These are phyloP conservation scores for Abelmoschus esculentus DNA, from an alignment of 345 rosid species.

Conservation along the genomic window DNA sequence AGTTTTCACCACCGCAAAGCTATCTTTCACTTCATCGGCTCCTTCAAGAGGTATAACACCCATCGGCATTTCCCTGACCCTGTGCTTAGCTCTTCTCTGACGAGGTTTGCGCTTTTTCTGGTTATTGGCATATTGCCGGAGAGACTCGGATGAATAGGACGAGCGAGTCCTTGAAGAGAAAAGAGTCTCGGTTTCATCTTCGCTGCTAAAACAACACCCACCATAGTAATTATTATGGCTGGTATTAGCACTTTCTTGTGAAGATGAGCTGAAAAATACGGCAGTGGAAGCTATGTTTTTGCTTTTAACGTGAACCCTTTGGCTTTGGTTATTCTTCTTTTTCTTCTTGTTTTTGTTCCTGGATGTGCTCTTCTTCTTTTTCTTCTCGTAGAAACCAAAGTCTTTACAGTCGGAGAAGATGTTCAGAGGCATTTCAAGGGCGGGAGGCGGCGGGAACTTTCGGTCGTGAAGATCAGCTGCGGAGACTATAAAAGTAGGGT, in stretches of 20 bases:
- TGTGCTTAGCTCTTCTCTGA: conserved; percentile 11
- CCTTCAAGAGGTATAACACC: conserved; percentile 13
- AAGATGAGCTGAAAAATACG: conserved; percentile 24
- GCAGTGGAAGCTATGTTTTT: conserved; percentile 11
- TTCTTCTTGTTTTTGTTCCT: conserved; percentile 13
- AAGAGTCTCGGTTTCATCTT: too few species aligned
- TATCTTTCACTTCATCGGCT: conserved; percentile 43
- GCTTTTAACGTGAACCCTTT: neutral
- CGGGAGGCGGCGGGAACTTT: conserved; percentile 29
- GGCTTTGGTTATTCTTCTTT: neutral
- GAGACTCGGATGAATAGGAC: too few species aligned
- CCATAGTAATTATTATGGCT: neutral
- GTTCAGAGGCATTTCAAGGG: conserved; percentile 31
- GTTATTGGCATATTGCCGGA: conserved; percentile 2
- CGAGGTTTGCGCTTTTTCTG: conserved; percentile 8
- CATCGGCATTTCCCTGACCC: neutral
- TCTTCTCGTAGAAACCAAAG: conserved; percentile 26
- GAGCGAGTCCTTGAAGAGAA: too few species aligned
- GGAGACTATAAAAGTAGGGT: conserved; percentile 20
- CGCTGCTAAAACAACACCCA: conserved; percentile 49
- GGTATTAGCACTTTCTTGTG: conserved; percentile 33
- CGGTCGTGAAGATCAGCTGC: conserved; percentile 4
- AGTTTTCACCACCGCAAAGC: conserved; percentile 82
- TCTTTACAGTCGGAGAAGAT: conserved; percentile 16
- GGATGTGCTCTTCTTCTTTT: conserved; percentile 19